A percentile compares a stretch with the other conserved stretches of the same genome.
phyloP scores from a whole-genome alignment of 176 grass and related monocot species.

The Rhynchospora breviuscula region DNA sequence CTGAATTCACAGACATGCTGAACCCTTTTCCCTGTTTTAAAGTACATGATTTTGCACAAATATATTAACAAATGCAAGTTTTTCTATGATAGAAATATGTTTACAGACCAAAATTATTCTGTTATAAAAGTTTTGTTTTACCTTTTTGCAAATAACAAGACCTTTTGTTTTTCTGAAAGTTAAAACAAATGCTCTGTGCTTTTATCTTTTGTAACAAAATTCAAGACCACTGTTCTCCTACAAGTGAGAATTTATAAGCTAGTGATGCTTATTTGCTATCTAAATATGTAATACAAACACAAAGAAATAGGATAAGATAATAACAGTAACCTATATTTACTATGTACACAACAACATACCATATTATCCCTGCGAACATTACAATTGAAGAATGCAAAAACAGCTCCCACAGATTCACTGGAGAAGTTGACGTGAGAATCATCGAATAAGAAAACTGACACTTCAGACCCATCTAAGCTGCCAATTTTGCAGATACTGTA shows the following conservation, averaged over 20 bases:
- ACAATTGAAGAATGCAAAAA: constrained; percentile 79
- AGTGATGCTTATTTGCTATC: background rate
- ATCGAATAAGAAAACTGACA: constrained; percentile 72
- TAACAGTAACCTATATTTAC: background rate
- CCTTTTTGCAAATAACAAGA: background rate
- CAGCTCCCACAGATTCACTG: constrained; percentile 44
- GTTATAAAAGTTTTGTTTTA: background rate
- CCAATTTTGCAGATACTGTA: constrained; percentile 91
- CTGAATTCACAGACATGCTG: constrained; percentile 61
- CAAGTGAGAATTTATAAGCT: background rate
- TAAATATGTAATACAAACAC: background rate
- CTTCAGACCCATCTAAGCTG: constrained; percentile 53
- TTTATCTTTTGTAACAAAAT: background rate
- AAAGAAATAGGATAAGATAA: constrained; percentile 12
- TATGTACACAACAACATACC: constrained; percentile 35
- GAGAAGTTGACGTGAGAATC: constrained; percentile 67
- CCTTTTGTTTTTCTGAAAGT: background rate
- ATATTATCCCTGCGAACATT: constrained; percentile 57
- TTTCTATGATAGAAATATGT: background rate
- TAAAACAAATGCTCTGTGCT: background rate
- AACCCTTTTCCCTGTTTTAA: constrained; percentile 61
- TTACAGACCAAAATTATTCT: background rate
- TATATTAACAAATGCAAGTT: background rate
- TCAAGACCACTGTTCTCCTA: background rate
- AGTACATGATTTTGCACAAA: background rate